These are phyloP conservation scores for Cladosporium oxysporum DNA, from an alignment of 2,329 filamentous ascomycete genomes.

Conservation along the genomic window DNA sequence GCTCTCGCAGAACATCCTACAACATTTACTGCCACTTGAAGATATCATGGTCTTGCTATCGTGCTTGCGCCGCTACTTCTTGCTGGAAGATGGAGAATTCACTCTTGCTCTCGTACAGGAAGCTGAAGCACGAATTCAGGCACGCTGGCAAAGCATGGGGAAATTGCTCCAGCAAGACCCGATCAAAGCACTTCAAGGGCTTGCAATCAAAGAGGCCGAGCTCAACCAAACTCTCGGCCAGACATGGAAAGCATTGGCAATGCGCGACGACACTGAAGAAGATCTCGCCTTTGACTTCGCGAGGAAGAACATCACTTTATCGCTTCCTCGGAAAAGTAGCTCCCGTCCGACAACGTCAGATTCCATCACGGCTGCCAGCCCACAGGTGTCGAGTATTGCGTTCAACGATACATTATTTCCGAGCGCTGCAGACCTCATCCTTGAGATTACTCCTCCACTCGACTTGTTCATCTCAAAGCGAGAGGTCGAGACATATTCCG, in stretches of 20 bases:
- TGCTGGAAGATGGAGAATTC: conserved; percentile 88
- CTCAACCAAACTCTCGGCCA: conserved; percentile 73
- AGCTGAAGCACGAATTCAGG: conserved; percentile 76
- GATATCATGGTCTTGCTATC: conserved; percentile 76
- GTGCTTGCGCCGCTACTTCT: conserved; percentile 80
- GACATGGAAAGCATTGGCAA: conserved; percentile 77
- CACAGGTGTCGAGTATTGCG: conserved; percentile 50
- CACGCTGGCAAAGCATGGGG: conserved; percentile 65
- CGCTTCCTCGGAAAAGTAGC: conserved; percentile 52
- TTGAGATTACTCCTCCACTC: conserved; percentile 75
- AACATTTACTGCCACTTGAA: conserved; percentile 74
- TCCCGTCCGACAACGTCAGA: conserved; percentile 43
- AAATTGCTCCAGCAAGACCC: conserved; percentile 53
- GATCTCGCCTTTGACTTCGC: conserved; percentile 66
- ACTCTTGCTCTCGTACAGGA: conserved; percentile 82
- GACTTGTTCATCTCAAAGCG: conserved; percentile 80
- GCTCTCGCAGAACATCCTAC: conserved; percentile 79
- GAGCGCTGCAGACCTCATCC: conserved; percentile 67
- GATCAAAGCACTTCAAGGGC: conserved; percentile 58
- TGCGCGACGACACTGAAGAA: conserved; percentile 61
- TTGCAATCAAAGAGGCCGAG: conserved; percentile 83
- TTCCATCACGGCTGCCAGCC: conserved; percentile 35
- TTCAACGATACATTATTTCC: conserved; percentile 85
- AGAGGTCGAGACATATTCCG: conserved; percentile 77
- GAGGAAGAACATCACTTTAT: conserved; percentile 72